A percentile compares a stretch with the other conserved stretches of the same genome.
Conservation (phyloP, 2,329 filamentous ascomycete species). For the Nemania bipapillata region DNA sequence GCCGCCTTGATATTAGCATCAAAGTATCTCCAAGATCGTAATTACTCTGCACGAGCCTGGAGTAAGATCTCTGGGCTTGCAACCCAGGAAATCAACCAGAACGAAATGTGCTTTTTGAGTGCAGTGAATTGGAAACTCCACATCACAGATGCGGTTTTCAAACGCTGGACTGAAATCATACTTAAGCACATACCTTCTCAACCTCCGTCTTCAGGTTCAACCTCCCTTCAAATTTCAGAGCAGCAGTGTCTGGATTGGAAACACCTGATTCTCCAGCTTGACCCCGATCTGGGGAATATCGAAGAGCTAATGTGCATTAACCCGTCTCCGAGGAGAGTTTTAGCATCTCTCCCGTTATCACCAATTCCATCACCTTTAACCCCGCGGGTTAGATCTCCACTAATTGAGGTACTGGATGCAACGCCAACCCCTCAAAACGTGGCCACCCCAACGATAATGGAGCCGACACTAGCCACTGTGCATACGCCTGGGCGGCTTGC, state of each 20-base stretch:
- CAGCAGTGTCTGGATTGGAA: conserved; percentile 68
- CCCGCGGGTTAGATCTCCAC: conserved; percentile 53
- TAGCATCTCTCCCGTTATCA: conserved; percentile 54
- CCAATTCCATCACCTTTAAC: conserved; percentile 60
- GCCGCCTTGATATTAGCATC: conserved; percentile 94
- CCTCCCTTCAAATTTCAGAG: conserved; percentile 55
- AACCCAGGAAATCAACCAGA: conserved; percentile 93
- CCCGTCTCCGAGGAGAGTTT: conserved; percentile 47
- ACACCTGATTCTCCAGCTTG: conserved; percentile 66
- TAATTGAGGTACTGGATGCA: conserved; percentile 54
- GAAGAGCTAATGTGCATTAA: conserved; percentile 60
- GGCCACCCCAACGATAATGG: conserved; percentile 60
- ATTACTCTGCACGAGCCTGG: conserved; percentile 97
- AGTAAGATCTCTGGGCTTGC: conserved; percentile 98
- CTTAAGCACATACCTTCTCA: conserved; percentile 80
- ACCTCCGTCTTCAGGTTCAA: conserved; percentile 64
- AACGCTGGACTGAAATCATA: conserved; percentile 93
- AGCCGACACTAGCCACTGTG: conserved; percentile 58
- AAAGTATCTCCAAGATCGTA: conserved; percentile 97
- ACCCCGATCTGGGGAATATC: conserved; percentile 68
- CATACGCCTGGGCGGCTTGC: conserved; percentile 61
- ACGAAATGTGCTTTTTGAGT: conserved; percentile 89
- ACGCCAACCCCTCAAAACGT: conserved; percentile 57
- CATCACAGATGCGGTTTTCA: conserved; percentile 87
- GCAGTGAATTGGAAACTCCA: conserved; percentile 96